phyloP scores from a whole-genome alignment of 176 grass and related monocot species.

The Musa beccarii region DNA sequence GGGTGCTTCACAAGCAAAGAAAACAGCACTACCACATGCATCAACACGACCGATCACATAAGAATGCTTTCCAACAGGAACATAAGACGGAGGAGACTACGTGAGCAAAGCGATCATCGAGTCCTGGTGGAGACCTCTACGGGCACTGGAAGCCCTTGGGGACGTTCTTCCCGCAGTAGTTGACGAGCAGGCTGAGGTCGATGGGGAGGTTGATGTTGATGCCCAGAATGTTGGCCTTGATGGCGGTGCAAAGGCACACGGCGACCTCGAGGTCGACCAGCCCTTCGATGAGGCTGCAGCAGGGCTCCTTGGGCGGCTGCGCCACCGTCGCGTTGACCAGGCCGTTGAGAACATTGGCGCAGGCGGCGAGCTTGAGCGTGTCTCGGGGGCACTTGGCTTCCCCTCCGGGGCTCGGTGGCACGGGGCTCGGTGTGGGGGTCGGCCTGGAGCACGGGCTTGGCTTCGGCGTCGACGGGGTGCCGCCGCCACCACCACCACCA shows the following conservation, averaged over 20 bases:
- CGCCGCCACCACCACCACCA: background rate
- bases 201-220: constrained; percentile 48
- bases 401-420: background rate
- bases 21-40: no score
- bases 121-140: background rate
- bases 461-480: background rate
- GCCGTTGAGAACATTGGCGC: constrained; percentile 45
- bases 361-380: constrained; percentile 38
- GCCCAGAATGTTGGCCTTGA: constrained; percentile 36
- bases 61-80: no score
- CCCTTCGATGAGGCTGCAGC: constrained; percentile 40
- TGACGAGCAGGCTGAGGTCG: constrained; percentile 48
- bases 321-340: constrained; percentile 34
- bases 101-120: no score
- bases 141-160: constrained; percentile 3
- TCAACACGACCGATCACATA: no score
- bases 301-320: constrained; percentile 34
- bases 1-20: no score
- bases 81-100: no score
- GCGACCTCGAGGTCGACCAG: constrained; percentile 43
- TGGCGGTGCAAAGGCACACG: constrained; percentile 49
- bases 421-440: background rate
- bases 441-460: background rate
- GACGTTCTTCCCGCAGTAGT: constrained; percentile 33
- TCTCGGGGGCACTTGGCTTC: constrained; percentile 35